Conservation (phyloP, 1,284 basidiomycete genomes). For the Sutorius eximius region DNA sequence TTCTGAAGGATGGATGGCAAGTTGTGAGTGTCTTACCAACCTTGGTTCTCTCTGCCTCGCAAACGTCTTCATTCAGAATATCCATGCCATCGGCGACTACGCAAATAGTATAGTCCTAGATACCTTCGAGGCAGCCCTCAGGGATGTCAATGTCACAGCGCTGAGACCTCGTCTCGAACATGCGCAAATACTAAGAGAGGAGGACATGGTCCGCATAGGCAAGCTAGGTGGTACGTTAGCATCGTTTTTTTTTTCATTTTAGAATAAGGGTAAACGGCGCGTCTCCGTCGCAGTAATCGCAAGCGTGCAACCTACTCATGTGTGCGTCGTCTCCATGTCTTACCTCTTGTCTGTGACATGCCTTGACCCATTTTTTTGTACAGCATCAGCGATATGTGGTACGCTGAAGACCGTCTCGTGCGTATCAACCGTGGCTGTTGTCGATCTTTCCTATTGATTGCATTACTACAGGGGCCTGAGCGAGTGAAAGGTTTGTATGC, state of each 20-base stretch:
- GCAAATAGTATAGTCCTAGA: conserved; percentile 85
- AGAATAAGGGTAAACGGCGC: neutral
- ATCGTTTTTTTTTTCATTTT: neutral
- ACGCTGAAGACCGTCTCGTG: conserved; percentile 79
- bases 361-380: neutral
- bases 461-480: conserved; percentile 62
- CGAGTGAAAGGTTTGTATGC: conserved; percentile 86
- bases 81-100: conserved; percentile 90
- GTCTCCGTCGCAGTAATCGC: conserved; percentile 56
- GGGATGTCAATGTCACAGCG: conserved; percentile 58
- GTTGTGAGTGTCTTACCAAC: conserved; percentile 53
- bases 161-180: conserved; percentile 85
- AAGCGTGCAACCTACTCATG: conserved; percentile 89
- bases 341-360: neutral
- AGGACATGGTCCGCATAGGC: conserved; percentile 75
- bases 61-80: conserved; percentile 53
- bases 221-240: conserved; percentile 64
- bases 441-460: neutral
- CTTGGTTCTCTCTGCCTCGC: neutral
- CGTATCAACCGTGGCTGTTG: conserved; percentile 16
- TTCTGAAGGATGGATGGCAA: conserved; percentile 77
- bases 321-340: conserved; percentile 44
- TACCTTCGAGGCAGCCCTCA: conserved; percentile 71
- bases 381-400: conserved; percentile 88
- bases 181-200: conserved; percentile 77